Evolutionary conservation across 306 rosid genomes (phyloP), one percentile per base, ranked within the genome.

Genomic region (Cucurbita maxima): DNA sequence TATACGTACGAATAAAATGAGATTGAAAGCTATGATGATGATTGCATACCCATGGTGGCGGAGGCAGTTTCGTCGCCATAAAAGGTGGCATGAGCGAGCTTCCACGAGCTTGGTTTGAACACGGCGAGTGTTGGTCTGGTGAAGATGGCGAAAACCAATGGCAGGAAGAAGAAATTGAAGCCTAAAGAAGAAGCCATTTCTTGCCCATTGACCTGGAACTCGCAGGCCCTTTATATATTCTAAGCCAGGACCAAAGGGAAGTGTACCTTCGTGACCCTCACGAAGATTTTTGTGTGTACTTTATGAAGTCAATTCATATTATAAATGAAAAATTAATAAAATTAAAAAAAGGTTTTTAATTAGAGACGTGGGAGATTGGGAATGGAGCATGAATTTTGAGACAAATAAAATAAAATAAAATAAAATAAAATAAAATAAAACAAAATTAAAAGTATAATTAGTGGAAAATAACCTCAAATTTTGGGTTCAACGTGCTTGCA

Each of bases 61-160:
- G 87, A 77, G 67, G 96, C 96, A 15, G 99, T 82, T 55, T 94
- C 97, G 30, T 94, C 97, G 7, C 99, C 99, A 34, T 94, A 89
- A 76, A 94, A 94, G 0, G 99, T 94, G 56, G 98, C 97, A 50
- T 87, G 88, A 38, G 96, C 96, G 20, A 74, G 78, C 15, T 75
- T 30, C 96, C 98, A 93, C 9, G 58, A 81, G 54, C 92, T 94
- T 5, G 97, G 92, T 34, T 30, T 78, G 86, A 86, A 90, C 50
- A 45, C 30, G 19, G 82, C 81, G 11, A 18, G 43, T 34, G 74
- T 47, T 52, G 79, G 55, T 53, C 59, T 74, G 67, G 59, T 63
- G 44, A 80, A 66, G 77, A 82, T 51, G 47, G 76, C 76, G 44
- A 88, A 70, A 57, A 76, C 48, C 61, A 52, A 68, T 58, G 83